Evolutionary conservation across 495 filamentous ascomycete genomes (phyloP).

Genomic region (Talaromyces nanjingensis): DNA sequence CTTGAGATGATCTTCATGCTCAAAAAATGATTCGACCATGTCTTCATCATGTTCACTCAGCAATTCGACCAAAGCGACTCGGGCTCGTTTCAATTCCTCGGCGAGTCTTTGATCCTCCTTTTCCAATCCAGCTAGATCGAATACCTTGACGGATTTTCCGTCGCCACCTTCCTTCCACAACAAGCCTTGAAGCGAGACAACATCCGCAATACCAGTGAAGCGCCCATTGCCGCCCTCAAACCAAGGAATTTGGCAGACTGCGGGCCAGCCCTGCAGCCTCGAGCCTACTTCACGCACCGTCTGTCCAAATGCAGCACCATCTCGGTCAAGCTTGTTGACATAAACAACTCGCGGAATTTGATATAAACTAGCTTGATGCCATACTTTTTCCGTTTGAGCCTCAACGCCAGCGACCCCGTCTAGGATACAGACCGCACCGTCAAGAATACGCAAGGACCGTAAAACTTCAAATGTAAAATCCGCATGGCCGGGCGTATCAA

Average conservation of each 20-base stretch:
- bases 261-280: conserved; percentile 74
- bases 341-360: conserved; percentile 81
- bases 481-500: conserved; percentile 95
- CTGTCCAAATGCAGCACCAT: conserved; percentile 81
- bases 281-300: conserved; percentile 80
- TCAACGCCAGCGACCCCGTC: conserved; percentile 97
- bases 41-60: conserved; percentile 81
- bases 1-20: conserved; percentile 60
- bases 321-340: conserved; percentile 93
- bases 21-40: conserved; percentile 77
- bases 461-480: conserved; percentile 99
- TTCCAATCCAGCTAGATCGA: conserved; percentile 43
- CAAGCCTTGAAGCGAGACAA: conserved; percentile 52
- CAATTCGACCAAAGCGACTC: conserved; percentile 69
- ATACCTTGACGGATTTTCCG: conserved; percentile 53
- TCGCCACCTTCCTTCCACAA: conserved; percentile 56
- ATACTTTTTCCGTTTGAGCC: conserved; percentile 96
- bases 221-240: conserved; percentile 67
- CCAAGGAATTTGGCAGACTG: conserved; percentile 93
- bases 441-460: conserved; percentile 84
- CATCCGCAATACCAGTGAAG: conserved; percentile 79
- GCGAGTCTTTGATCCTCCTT: conserved; percentile 47
- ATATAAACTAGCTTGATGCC: conserved; percentile 81
- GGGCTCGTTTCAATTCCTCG: conserved; percentile 67
- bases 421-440: conserved; percentile 92